phyloP scores from a whole-genome alignment of 2,329 filamentous ascomycete species.

The Xylariaceae sp. region DNA sequence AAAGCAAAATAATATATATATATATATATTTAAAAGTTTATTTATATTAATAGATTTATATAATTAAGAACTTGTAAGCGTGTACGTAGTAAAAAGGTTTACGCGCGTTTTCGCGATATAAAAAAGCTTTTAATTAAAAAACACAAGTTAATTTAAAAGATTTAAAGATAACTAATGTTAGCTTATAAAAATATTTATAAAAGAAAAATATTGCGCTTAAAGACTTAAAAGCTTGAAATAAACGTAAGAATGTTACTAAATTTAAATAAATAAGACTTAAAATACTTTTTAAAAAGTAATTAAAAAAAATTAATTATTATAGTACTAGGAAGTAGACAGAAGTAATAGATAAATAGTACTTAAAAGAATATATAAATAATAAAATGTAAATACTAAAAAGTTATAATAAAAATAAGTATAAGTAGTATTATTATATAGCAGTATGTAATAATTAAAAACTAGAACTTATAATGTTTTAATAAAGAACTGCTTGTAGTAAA shows the following conservation, averaged over 20 bases:
- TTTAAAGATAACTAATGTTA: constrained; percentile 27
- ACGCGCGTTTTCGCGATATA: constrained; percentile 16
- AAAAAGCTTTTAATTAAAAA: constrained; percentile 30
- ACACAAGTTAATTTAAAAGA: constrained; percentile 31
- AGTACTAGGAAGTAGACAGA: constrained; percentile 15
- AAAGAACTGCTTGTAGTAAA: constrained; percentile 13
- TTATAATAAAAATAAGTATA: constrained; percentile 14
- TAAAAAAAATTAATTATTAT: constrained; percentile 11
- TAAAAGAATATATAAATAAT: constrained; percentile 18
- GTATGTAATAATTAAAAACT: not conserved
- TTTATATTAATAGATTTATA: constrained; percentile 6
- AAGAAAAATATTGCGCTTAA: constrained; percentile 31
- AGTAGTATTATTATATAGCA: not conserved
- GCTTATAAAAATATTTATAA: constrained; percentile 31
- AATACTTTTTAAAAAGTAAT: constrained; percentile 10
- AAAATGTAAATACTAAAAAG: constrained; percentile 26
- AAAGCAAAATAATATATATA: constrained; percentile 1
- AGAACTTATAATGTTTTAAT: constrained; percentile 25
- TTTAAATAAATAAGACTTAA: constrained; percentile 3
- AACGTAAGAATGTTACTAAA: constrained; percentile 20
- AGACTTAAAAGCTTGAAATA: no score
- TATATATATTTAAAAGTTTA: constrained; percentile 1
- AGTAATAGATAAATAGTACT: constrained; percentile 12
- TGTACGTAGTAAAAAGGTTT: constrained; percentile 10
- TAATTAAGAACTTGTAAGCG: constrained; percentile 5